These are phyloP conservation scores for Leccinum boreale DNA, from an alignment of 768 basidiomycete species.

Conservation along the genomic window DNA sequence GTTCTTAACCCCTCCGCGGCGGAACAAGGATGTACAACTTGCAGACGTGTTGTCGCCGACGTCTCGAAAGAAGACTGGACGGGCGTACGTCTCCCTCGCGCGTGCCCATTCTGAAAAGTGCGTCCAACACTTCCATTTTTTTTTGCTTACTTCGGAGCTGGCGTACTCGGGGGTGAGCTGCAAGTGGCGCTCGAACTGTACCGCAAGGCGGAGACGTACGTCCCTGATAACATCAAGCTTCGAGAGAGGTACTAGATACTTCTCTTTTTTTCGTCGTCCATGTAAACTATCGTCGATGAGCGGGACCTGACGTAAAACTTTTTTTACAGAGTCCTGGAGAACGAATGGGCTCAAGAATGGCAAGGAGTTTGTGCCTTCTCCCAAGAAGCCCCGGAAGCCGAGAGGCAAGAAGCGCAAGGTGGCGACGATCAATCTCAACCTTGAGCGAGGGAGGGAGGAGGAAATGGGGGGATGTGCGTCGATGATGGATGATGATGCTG, in stretches of 20 bases:
- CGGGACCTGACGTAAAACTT: conserved; percentile 26
- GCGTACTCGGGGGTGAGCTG: conserved; percentile 61
- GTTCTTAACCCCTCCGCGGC: background rate
- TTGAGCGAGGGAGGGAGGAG: conserved; percentile 10
- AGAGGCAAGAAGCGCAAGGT: conserved; percentile 34
- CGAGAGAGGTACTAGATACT: conserved; percentile 87
- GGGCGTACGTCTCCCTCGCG: conserved; percentile 81
- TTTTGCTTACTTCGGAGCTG: background rate
- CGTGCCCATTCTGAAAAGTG: conserved; percentile 80
- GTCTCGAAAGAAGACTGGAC: conserved; percentile 77
- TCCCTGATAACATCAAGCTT: conserved; percentile 83
- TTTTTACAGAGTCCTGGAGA: conserved; percentile 66
- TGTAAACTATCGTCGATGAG: conserved; percentile 59
- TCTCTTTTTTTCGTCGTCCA: conserved; percentile 59
- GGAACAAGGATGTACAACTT: conserved; percentile 56
- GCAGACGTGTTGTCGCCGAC: conserved; percentile 66
- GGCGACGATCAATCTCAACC: conserved; percentile 14
- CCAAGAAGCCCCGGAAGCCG: conserved; percentile 38
- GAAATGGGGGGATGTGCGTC: conserved; percentile 9
- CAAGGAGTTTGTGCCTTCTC: conserved; percentile 55
- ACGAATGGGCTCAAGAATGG: conserved; percentile 75
- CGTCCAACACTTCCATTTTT: conserved; percentile 19
- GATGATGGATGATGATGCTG: background rate
- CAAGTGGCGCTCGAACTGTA: conserved; percentile 78
- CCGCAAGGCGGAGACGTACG: conserved; percentile 75